A percentile compares a stretch with the other conserved stretches of the same genome.
Evolutionary conservation across 1,284 basidiomycete genomes (phyloP).

Genomic region (Sutorius eximius): DNA sequence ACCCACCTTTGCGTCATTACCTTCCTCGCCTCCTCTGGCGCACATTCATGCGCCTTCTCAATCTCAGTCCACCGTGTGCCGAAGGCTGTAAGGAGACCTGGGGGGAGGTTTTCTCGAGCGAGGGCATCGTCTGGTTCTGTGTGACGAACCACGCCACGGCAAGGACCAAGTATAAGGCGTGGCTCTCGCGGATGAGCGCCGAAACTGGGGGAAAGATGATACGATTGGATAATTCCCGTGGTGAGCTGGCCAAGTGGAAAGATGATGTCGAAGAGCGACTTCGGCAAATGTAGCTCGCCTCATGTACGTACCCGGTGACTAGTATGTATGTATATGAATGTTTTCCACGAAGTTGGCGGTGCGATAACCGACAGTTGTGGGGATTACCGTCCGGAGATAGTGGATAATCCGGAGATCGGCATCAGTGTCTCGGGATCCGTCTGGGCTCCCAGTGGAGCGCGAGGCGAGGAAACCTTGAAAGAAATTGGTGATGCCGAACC

Average conservation of each 20-base stretch:
- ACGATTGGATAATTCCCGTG: slow-evolving; percentile 45
- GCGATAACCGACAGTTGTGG: not conserved
- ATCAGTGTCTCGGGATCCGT: not conserved
- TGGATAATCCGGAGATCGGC: not conserved
- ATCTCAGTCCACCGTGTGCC: slow-evolving; percentile 43
- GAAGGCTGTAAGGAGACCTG: slow-evolving; percentile 52
- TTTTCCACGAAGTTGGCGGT: not conserved
- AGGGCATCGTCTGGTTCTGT: slow-evolving; percentile 63
- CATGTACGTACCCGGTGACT: not conserved
- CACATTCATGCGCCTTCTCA: slow-evolving; percentile 51
- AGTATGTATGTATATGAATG: not conserved
- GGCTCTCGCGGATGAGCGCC: slow-evolving; percentile 30
- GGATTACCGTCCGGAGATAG: not conserved
- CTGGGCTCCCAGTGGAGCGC: not conserved
- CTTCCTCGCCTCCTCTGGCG: slow-evolving; percentile 55
- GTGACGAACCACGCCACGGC: slow-evolving; percentile 42
- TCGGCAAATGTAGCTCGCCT: slow-evolving; percentile 8
- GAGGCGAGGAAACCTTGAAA: not conserved
- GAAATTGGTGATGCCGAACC: not conserved
- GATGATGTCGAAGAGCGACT: slow-evolving; percentile 15
- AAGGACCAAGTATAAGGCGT: slow-evolving; percentile 27
- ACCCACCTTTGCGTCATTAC: slow-evolving; percentile 59
- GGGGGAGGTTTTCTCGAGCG: slow-evolving; percentile 45
- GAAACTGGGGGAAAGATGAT: slow-evolving; percentile 42
- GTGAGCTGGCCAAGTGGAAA: slow-evolving; percentile 30